phyloP scores from a whole-genome alignment of 148 eudicot genomes.

The Rhododendron vialii region DNA sequence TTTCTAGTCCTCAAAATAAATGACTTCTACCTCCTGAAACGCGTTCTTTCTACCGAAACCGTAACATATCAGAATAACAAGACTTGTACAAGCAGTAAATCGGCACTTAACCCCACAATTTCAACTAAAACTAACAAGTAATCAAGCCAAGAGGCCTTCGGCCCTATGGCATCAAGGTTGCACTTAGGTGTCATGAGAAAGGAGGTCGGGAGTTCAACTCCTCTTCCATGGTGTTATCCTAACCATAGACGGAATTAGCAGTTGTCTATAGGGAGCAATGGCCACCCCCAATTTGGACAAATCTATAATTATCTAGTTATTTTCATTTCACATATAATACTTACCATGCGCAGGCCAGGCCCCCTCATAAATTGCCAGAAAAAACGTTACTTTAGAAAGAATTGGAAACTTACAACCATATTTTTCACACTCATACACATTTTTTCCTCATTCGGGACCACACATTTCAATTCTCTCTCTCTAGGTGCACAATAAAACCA shows the following conservation, averaged over 20 bases:
- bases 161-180: too few species aligned
- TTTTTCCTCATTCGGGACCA: not conserved
- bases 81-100: not conserved
- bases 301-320: not conserved
- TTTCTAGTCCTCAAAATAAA: not conserved
- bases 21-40: not conserved
- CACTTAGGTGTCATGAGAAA: too few species aligned
- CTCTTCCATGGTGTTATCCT: too few species aligned
- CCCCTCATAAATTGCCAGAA: not conserved
- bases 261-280: too few species aligned
- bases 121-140: not conserved
- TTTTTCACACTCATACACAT: not conserved
- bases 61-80: not conserved
- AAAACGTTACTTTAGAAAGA: not conserved
- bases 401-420: not conserved
- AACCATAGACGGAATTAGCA: too few species aligned
- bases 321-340: not conserved
- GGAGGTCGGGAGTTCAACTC: too few species aligned
- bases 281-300: not conserved
- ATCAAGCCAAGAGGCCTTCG: too few species aligned
- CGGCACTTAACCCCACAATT: not conserved
- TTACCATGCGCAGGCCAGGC: not conserved
- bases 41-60: not conserved
- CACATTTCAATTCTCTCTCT: not conserved
- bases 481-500: not conserved